Conservation (phyloP, 2,329 filamentous ascomycete species). For the Cadophora sp. region DNA sequence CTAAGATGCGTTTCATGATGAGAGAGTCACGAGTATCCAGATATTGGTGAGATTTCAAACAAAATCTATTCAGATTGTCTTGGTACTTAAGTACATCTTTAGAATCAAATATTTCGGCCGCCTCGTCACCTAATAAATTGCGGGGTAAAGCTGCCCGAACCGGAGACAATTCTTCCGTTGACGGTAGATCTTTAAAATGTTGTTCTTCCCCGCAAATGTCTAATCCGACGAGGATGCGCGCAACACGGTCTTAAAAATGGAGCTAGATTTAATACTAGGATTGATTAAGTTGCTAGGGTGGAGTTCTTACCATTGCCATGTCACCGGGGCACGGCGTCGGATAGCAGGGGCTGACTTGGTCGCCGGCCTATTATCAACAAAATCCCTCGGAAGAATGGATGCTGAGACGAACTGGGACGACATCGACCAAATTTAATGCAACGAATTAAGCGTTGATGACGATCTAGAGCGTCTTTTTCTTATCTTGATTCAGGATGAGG, state of each 20-base stretch:
- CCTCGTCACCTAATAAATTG: background rate
- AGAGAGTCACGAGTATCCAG: background rate
- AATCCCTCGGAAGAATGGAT: no score
- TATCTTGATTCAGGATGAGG: background rate
- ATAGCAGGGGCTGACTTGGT: no score
- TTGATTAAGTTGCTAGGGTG: no score
- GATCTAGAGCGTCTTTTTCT: no score
- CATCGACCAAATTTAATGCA: no score
- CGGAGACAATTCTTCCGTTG: constrained; percentile 7
- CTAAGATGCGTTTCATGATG: constrained; percentile 12
- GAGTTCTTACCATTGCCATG: no score
- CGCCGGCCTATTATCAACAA: no score
- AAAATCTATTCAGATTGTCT: no score
- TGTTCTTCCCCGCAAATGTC: background rate
- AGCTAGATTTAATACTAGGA: background rate
- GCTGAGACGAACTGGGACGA: no score
- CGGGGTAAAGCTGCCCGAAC: constrained; percentile 6
- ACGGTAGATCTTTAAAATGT: background rate
- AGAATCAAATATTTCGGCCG: background rate
- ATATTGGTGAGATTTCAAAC: no score
- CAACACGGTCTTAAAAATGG: background rate
- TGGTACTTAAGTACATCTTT: background rate
- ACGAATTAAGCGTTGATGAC: no score
- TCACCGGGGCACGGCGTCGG: no score
- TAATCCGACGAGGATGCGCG: background rate